phyloP scores from a whole-genome alignment of 2,329 filamentous ascomycete species.

The Alternaria novae-zelandiae region DNA sequence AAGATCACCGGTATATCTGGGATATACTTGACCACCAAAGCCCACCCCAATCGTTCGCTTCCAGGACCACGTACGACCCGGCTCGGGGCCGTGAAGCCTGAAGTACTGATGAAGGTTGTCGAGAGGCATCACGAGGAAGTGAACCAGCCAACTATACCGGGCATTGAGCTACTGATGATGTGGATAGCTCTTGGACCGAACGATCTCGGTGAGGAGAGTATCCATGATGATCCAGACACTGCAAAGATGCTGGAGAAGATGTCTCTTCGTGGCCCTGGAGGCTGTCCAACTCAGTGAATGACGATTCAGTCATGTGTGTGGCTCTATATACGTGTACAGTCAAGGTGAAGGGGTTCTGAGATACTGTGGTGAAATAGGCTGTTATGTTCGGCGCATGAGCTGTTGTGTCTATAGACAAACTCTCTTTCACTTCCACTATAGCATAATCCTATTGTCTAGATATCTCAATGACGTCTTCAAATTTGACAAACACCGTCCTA shows the following conservation, averaged over 20 bases:
- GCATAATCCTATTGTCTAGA: not conserved
- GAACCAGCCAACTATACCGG: not conserved
- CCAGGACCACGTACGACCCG: not conserved
- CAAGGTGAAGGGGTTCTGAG: not conserved
- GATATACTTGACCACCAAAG: rapidly evolving
- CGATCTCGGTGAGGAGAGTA: not conserved
- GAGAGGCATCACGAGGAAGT: not conserved
- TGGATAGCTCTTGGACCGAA: not conserved
- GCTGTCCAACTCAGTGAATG: not conserved
- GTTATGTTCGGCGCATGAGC: rapidly evolving
- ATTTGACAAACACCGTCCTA: not conserved
- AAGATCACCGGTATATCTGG: not conserved
- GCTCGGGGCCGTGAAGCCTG: not conserved
- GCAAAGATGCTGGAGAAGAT: not conserved
- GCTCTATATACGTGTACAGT: not conserved
- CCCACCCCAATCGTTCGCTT: not conserved
- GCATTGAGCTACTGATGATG: not conserved
- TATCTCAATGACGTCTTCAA: not conserved
- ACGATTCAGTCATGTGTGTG: rapidly evolving
- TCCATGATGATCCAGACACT: not conserved
- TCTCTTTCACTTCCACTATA: not conserved
- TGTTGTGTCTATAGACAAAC: not conserved
- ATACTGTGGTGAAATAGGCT: not conserved
- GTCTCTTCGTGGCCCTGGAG: not conserved
- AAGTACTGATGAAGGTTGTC: not conserved